Conservation (phyloP, 805 yeast genomes). For the Candida mattraensis region DNA sequence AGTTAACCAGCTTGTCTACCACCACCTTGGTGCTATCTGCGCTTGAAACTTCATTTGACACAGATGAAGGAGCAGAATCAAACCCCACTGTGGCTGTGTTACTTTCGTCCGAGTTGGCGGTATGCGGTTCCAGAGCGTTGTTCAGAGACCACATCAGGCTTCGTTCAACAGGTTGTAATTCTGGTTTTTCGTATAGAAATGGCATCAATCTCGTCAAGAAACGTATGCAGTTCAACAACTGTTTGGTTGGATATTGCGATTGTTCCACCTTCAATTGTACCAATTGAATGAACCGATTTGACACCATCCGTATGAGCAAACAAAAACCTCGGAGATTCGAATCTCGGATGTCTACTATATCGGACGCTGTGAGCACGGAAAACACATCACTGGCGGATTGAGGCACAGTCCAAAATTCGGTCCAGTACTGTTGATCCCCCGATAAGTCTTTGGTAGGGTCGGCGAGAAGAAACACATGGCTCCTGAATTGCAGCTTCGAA, state of each 20-base stretch:
- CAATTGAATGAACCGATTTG: slow-evolving; percentile 35
- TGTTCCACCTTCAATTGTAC: slow-evolving; percentile 20
- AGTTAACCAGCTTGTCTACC: slow-evolving; percentile 14
- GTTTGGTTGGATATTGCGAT: slow-evolving; percentile 27
- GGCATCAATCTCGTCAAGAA: slow-evolving; percentile 68
- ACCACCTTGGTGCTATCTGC: slow-evolving; percentile 20
- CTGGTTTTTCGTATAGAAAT: slow-evolving; percentile 55
- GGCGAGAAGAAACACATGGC: slow-evolving; percentile 58
- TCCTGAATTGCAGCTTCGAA: slow-evolving; percentile 59
- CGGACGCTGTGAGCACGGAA: slow-evolving; percentile 53
- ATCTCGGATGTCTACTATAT: slow-evolving; percentile 59
- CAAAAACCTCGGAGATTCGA: slow-evolving; percentile 58
- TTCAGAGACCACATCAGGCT: slow-evolving; percentile 46
- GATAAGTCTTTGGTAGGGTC: slow-evolving; percentile 41
- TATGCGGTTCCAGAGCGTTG: slow-evolving; percentile 15
- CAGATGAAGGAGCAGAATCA: slow-evolving; percentile 20
- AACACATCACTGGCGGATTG: slow-evolving; percentile 56
- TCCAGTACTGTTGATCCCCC: slow-evolving; percentile 43
- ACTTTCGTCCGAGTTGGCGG: slow-evolving; percentile 13
- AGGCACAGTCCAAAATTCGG: slow-evolving; percentile 47
- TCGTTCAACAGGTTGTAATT: slow-evolving; percentile 34
- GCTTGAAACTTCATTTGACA: slow-evolving; percentile 21
- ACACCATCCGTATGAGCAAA: slow-evolving; percentile 44
- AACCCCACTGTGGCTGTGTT: slow-evolving; percentile 27
- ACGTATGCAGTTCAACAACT: slow-evolving; percentile 61